phyloP scores from a whole-genome alignment of 345 rosid genomes.

The Toxicodendron radicans region DNA sequence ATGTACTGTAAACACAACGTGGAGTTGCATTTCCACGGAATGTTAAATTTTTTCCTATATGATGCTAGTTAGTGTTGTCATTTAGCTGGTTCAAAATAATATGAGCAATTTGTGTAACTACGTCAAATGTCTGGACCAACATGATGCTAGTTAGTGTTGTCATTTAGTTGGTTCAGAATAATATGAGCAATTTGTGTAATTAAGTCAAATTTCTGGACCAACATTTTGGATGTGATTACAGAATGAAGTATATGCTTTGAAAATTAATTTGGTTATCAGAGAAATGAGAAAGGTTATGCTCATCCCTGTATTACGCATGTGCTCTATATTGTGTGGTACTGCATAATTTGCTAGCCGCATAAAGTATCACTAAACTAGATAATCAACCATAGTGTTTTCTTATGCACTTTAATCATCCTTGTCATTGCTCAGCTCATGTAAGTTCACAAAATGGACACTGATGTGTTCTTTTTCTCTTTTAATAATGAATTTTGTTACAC shows the following conservation, averaged over 20 bases:
- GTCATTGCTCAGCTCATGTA: not conserved
- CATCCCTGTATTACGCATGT: not conserved
- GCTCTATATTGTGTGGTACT: not conserved
- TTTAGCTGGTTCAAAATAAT: not conserved
- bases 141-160: not conserved
- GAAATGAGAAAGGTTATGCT: not conserved
- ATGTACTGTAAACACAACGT: not conserved
- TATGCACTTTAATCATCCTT: conserved; percentile 1
- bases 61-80: not conserved
- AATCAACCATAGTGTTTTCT: not conserved
- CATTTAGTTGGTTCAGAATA: not conserved
- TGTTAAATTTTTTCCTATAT: conserved; percentile 1
- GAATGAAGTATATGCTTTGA: not conserved
- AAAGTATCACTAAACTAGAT: not conserved
- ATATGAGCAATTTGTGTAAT: not conserved
- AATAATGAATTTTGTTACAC: no score
- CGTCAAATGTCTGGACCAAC: conserved; percentile 3
- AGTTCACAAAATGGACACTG: conserved; percentile 3
- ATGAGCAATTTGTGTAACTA: not conserved
- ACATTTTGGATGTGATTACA: not conserved
- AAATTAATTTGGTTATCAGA: not conserved
- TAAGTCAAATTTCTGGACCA: conserved; percentile 5
- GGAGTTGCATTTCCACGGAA: conserved; percentile 1
- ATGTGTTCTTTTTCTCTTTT: not conserved
- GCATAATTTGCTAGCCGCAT: not conserved